These are phyloP conservation scores for Cyclotella atomus DNA, from an alignment of 108 stramenopile genomes.

Conservation along the genomic window DNA sequence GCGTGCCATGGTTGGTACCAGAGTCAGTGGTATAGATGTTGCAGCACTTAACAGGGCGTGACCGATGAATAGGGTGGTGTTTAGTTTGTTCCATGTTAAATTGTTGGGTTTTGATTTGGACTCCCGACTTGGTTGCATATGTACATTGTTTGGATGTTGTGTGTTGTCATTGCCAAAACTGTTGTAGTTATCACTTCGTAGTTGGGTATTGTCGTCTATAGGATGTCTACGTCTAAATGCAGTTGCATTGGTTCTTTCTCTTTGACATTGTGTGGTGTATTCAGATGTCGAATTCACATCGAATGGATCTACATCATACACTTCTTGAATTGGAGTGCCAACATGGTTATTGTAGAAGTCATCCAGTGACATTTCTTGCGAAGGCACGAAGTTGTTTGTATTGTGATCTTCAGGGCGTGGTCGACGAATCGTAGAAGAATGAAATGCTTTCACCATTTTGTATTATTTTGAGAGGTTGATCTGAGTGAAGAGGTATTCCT, in stretches of 20 bases:
- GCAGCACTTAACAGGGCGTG: slow-evolving; percentile 67
- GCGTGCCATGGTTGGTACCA: slow-evolving; percentile 70
- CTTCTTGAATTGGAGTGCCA: not conserved
- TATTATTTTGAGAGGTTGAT: too few relatives aligned
- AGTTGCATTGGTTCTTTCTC: not conserved
- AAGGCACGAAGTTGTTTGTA: not conserved
- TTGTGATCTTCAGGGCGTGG: not conserved
- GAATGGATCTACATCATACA: slow-evolving; percentile 1
- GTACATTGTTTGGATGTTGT: not conserved
- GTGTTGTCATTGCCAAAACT: slow-evolving; percentile 1
- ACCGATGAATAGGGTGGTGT: slow-evolving; percentile 60
- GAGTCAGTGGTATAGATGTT: slow-evolving; percentile 59
- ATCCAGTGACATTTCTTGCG: slow-evolving; percentile 13
- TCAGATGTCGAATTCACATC: not conserved
- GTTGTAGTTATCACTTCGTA: not conserved
- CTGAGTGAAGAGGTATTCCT: too few relatives aligned
- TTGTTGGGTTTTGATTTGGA: slow-evolving; percentile 13
- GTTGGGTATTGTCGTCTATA: not conserved
- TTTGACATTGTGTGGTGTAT: not conserved
- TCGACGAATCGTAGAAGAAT: slow-evolving; percentile 2
- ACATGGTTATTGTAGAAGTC: slow-evolving; percentile 3
- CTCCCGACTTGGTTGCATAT: not conserved
- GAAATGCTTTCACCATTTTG: not conserved
- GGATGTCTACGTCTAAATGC: not conserved
- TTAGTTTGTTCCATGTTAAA: slow-evolving; percentile 68